Percentiles rank a stretch among this genome's conserved stretches.
These are phyloP conservation scores for Berberis thunbergii DNA, from an alignment of 164 flowering plant species.

Conservation along the genomic window DNA sequence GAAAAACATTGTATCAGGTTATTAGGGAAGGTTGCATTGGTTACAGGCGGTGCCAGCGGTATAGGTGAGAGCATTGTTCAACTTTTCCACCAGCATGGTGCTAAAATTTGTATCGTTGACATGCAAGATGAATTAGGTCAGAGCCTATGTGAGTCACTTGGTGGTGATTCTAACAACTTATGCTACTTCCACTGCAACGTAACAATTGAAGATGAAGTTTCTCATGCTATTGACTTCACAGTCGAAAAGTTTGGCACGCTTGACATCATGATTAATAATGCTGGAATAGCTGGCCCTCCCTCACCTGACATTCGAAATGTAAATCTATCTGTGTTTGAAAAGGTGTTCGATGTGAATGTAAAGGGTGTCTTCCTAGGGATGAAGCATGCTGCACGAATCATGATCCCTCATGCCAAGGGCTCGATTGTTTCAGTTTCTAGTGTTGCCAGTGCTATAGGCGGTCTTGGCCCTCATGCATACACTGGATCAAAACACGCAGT, in stretches of 20 bases:
- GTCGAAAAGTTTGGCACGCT: constrained; percentile 57
- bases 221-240: constrained; percentile 32
- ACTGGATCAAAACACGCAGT: constrained; percentile 81
- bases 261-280: constrained; percentile 85
- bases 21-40: constrained; percentile 69
- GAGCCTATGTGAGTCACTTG: constrained; percentile 34
- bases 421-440: constrained; percentile 55
- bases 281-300: constrained; percentile 56
- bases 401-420: constrained; percentile 69
- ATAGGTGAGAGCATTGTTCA: constrained; percentile 78
- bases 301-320: constrained; percentile 44
- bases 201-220: constrained; percentile 13
- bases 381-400: constrained; percentile 88
- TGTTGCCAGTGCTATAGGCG: constrained; percentile 49
- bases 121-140: constrained; percentile 53
- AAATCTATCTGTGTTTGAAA: constrained; percentile 43
- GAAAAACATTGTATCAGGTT: constrained; percentile 10
- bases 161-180: constrained; percentile 15
- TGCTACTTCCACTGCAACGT: constrained; percentile 63
- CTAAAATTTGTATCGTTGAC: constrained; percentile 65
- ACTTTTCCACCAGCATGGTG: constrained; percentile 62
- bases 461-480: constrained; percentile 73
- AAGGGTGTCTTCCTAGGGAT: constrained; percentile 71
- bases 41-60: constrained; percentile 86
- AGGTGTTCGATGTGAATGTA: constrained; percentile 65